Base-by-base conservation (phyloP, 1,139 yeast species). In the Hanseniaspora sp. region DNA sequence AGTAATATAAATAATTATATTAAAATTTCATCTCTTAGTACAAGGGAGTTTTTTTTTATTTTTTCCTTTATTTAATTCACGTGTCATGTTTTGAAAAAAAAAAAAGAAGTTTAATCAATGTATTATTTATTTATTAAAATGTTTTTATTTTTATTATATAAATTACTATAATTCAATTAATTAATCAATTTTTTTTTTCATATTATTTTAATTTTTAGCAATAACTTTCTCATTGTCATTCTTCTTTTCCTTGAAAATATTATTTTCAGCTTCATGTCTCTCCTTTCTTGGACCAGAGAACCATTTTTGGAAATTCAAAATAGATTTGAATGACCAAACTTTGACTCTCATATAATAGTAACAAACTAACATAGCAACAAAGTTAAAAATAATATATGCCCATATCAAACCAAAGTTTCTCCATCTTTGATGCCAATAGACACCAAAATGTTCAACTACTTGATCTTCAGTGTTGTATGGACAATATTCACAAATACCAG, bases 361-460 rank as follows among this genome's bases (percentile, higher is more conserved):
- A 54, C 71, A 63, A 8, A 57, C 51, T 29, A 70, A 63, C 75
- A 75, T 74, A 18, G 74, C 75, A 53, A 61, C 59, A 48, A 74
- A 61, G 61, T 77, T 76, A 64, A 77, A 72, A 18, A 66, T 66
- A 55, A 75, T 70, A 62, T 71, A 79, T 41, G 71, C 76, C 67
- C 75, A 67, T 65, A 78, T 70, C 58, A 80, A 71, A 49, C 84
- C 85, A 62, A 76, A 72, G 65, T 80, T 75, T 61, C 83, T 71
- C 85, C 85, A 80, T 62, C 77, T 72, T 61, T 75, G 66, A 29
- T 58, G 57, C 64, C 74, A 73, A 30, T 67, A 64, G 56, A 73
- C 71, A 57, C 76, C 77, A 75, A 69, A 68, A 52, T 71, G 69
- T 11, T 60, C 63, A 49, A 74, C 69, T 63, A 71, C 75, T 58